Evolutionary conservation across 2,329 filamentous ascomycete species (phyloP).

Genomic region (Orbilia ellipsospora): DNA sequence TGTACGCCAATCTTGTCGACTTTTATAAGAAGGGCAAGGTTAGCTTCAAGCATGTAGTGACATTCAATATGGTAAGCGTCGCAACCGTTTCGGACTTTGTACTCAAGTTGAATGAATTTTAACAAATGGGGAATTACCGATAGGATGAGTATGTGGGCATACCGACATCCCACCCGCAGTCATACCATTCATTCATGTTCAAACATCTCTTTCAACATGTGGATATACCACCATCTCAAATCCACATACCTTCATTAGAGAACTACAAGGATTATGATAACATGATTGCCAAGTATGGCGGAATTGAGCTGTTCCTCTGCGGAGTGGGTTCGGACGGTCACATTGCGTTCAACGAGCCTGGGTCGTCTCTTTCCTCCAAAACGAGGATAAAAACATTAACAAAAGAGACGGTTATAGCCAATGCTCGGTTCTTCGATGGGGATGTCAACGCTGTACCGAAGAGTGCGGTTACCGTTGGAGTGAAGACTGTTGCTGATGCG

Average conservation of each 20-base stretch:
- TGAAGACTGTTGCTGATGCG: conserved; percentile 83
- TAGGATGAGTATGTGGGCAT: conserved; percentile 85
- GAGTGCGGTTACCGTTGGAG: conserved; percentile 85
- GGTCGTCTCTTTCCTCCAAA: conserved; percentile 78
- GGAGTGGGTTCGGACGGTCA: conserved; percentile 88
- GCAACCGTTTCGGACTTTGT: neutral
- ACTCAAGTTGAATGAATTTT: conserved; percentile 13
- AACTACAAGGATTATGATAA: conserved; percentile 84
- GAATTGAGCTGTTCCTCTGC: conserved; percentile 86
- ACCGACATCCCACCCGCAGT: conserved; percentile 82
- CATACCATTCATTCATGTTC: conserved; percentile 94
- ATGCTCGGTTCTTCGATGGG: conserved; percentile 83
- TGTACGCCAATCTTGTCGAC: conserved; percentile 79
- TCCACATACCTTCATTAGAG: conserved; percentile 81
- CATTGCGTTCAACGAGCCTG: conserved; percentile 91
- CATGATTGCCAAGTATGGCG: conserved; percentile 77
- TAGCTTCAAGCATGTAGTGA: conserved; percentile 88
- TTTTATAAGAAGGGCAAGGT: conserved; percentile 68
- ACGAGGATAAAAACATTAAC: conserved; percentile 88
- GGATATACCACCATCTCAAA: conserved; percentile 82
- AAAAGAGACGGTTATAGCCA: conserved; percentile 86
- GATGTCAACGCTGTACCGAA: conserved; percentile 79
- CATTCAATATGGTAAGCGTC: conserved; percentile 79
- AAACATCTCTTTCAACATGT: conserved; percentile 89
- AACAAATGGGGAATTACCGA: conserved; percentile 62